phyloP scores from a whole-genome alignment of 73 alveolate genomes.

The Durusdinium trenchii region DNA sequence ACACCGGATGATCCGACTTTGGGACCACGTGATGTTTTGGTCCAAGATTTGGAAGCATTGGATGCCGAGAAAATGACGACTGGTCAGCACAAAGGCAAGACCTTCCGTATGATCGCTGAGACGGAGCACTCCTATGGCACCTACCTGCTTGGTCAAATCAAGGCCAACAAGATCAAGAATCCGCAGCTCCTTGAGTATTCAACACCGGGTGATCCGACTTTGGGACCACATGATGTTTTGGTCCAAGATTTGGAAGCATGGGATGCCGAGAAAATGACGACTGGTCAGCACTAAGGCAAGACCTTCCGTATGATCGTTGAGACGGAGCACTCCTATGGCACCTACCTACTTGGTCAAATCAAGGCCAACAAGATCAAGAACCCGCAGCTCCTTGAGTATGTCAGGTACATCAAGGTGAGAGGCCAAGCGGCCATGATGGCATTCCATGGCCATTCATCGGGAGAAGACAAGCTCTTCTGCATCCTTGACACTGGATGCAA shows the following conservation, averaged over 20 bases:
- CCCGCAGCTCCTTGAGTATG: no score
- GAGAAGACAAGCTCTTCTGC: neutral
- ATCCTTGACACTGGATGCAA: neutral
- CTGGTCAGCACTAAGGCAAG: no score
- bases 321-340: no score
- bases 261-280: no score
- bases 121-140: neutral
- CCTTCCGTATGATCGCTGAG: neutral
- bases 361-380: no score
- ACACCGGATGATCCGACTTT: neutral
- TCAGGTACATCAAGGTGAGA: neutral
- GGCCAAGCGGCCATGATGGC: neutral
- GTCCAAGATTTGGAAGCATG: no score
- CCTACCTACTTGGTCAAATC: no score
- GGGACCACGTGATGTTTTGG: neutral
- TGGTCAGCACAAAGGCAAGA: neutral
- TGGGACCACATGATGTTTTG: no score
- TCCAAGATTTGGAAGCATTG: neutral
- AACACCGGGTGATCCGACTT: no score
- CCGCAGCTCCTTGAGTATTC: neutral
- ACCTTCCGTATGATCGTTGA: no score
- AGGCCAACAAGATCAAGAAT: neutral
- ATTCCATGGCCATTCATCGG: neutral
- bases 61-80: no score
- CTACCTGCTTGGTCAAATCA: neutral